These are phyloP conservation scores for Saksenaea vasiformis DNA, from an alignment of 371 early-diverging fungal species.

Conservation along the genomic window DNA sequence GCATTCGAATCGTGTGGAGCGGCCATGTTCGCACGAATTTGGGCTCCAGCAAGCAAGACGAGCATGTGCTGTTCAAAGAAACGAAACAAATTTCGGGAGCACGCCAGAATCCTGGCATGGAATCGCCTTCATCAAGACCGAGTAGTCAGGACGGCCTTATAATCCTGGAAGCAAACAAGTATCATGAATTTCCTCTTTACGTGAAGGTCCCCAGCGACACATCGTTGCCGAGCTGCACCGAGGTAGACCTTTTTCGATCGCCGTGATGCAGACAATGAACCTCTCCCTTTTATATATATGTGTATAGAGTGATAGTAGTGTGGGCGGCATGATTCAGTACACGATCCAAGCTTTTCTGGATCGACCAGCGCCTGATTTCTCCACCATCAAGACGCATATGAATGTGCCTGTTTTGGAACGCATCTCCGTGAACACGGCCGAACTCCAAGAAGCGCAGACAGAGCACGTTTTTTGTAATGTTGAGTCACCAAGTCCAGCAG, in stretches of 20 bases:
- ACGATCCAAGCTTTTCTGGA: conserved; percentile 18
- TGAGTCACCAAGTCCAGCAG: background rate
- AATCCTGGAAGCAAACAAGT: conserved; percentile 16
- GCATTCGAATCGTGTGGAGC: conserved; percentile 12
- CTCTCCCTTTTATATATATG: background rate
- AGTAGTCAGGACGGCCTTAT: background rate
- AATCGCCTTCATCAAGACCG: background rate
- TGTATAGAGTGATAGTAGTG: conserved; percentile 13
- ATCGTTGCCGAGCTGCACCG: conserved; percentile 29
- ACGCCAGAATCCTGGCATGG: background rate
- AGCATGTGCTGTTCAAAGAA: conserved; percentile 12
- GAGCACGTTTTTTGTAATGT: background rate
- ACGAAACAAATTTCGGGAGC: background rate
- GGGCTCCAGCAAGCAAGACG: conserved; percentile 13
- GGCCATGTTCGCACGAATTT: conserved; percentile 16
- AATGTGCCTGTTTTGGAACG: conserved; percentile 15
- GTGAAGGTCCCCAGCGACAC: conserved; percentile 18
- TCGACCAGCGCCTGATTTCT: conserved; percentile 10
- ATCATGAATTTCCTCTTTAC: conserved; percentile 21
- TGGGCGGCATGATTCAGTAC: conserved; percentile 21
- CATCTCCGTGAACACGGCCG: conserved; percentile 3
- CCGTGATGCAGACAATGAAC: background rate
- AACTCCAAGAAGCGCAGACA: conserved; percentile 10
- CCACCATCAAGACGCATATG: conserved; percentile 2
- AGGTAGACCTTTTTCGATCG: conserved; percentile 16